Evolutionary conservation across 495 filamentous ascomycete species (phyloP).

Genomic region (Xylaria scruposa): DNA sequence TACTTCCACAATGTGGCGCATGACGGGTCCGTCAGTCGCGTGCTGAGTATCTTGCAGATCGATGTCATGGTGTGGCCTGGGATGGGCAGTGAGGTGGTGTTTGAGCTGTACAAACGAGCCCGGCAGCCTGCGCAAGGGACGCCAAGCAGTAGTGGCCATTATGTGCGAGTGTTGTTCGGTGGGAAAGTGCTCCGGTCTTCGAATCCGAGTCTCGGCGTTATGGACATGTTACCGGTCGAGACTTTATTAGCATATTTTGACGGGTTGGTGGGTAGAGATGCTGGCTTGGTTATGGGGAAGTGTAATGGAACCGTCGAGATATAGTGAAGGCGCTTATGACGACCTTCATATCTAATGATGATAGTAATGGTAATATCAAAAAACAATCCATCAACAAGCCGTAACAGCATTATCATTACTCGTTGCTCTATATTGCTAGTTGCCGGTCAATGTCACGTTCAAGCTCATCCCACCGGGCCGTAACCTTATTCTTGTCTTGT

Average conservation of each 20-base stretch:
- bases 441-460: constrained; percentile 45
- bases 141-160: constrained; percentile 38
- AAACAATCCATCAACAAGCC: not conserved
- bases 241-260: constrained; percentile 68
- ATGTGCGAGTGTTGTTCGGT: constrained; percentile 67
- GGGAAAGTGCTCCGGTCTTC: constrained; percentile 64
- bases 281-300: constrained; percentile 49
- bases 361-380: not conserved
- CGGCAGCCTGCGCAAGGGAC: not conserved
- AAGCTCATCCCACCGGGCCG: constrained; percentile 71
- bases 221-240: constrained; percentile 68
- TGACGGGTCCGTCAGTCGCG: constrained; percentile 66
- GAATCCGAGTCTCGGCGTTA: constrained; percentile 61
- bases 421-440: constrained; percentile 14
- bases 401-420: constrained; percentile 17
- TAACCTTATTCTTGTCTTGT: constrained; percentile 77
- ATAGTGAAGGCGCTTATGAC: not conserved
- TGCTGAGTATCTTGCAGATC: constrained; percentile 70
- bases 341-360: not conserved
- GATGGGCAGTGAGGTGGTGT: constrained; percentile 72
- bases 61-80: constrained; percentile 77
- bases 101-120: constrained; percentile 63
- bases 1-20: constrained; percentile 75
- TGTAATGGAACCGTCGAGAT: constrained; percentile 36
- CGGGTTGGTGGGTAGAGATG: constrained; percentile 62